Evolutionary conservation across 2,329 filamentous ascomycete genomes (phyloP), one percentile per base, ranked within the genome.

Genomic region (Thielaviopsis musarum): DNA sequence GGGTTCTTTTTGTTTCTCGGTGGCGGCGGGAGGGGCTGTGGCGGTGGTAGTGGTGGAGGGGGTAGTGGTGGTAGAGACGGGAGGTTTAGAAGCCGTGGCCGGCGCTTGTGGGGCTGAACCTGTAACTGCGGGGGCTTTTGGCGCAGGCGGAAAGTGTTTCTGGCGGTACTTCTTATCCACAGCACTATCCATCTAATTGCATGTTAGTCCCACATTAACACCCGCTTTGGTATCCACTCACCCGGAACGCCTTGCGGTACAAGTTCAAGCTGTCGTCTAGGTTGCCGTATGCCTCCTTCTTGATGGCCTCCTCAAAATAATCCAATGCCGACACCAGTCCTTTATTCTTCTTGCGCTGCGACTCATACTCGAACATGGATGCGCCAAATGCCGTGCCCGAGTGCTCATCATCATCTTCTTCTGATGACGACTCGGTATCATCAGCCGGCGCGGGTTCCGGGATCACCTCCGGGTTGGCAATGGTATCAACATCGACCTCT

Each of bases 301-400:
- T 87, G 59, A 95, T 91, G 3, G 91, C 93, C 68, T 81, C 82
- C 69, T 97, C 93, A 66, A 93, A 97, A 70, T 95, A 88, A 66
- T 97, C 93, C 17, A 98, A 72, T 0, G 93, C 93, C 12, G 91
- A 87, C 22, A 76, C 74, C 4, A 87, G 87, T 65, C 85, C 71
- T 59, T 65, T 69, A 12, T 70, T 66, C 28, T 24, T 30, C 22
- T 56, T 52, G 34, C 21, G 52, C 24, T 22, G 34, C 19, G 34
- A 48, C 54, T 55, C 41, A 21, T 54, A 51, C 48, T 49, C 62
- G 5, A 52, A 41, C 45, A 51, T 45, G 38, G 63, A 49, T 52
- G 59, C 24, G 53, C 58, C 34, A 59, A 64, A 48, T 38, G 54
- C 41, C 48, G 59, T 26, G 61, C 59, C 19, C 51, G 54, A 34